phyloP scores from a whole-genome alignment of 805 yeast genomes.

The Suhomyces faveliae region DNA sequence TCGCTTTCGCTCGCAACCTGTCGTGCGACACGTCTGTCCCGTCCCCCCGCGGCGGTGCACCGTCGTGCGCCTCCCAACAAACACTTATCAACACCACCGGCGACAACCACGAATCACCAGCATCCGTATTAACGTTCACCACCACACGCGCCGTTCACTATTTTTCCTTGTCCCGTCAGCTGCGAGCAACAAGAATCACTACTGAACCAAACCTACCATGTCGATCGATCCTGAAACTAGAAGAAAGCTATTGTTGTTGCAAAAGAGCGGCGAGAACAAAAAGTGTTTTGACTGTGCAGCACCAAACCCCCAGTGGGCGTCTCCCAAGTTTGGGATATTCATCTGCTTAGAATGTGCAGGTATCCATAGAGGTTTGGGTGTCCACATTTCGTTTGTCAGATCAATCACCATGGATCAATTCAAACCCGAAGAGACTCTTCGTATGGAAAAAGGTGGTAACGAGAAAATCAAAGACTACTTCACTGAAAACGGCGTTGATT shows the following conservation, averaged over 20 bases:
- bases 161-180: too few relatives aligned
- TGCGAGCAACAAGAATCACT: constrained; percentile 1
- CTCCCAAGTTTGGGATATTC: constrained; percentile 96
- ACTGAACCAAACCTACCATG: constrained; percentile 32
- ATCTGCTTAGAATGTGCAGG: constrained; percentile 99
- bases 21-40: neutral
- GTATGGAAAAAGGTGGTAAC: constrained; percentile 96
- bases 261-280: constrained; percentile 79
- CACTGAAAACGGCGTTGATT: constrained; percentile 66
- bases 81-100: neutral
- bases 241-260: constrained; percentile 70
- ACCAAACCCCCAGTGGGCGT: constrained; percentile 99
- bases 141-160: too few relatives aligned
- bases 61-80: constrained; percentile 2
- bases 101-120: neutral
- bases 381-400: constrained; percentile 93
- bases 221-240: constrained; percentile 92
- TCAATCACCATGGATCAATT: constrained; percentile 98
- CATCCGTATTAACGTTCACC: too few relatives aligned
- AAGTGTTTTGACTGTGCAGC: constrained; percentile 92
- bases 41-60: neutral
- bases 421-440: constrained; percentile 82
- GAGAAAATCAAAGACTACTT: constrained; percentile 69
- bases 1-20: neutral
- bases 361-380: constrained; percentile 91